Base-by-base conservation (phyloP, 2,329 filamentous ascomycete genomes). In the Calonectria fujianensis region DNA sequence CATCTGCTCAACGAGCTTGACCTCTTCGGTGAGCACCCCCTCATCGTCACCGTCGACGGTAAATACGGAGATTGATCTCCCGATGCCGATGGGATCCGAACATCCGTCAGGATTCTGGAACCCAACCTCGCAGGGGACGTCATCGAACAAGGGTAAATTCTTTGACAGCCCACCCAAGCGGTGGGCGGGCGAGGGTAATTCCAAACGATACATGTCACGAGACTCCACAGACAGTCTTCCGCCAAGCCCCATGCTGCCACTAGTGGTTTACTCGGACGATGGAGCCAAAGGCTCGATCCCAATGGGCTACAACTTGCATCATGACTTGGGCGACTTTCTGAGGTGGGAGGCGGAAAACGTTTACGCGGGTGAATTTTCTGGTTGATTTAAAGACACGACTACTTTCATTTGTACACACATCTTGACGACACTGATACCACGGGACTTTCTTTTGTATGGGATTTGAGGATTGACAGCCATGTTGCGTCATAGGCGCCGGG, bases 241-340 rank as follows among this genome's bases (percentile, higher is more conserved):
- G 50, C 88, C 88, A 77, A 90, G 88, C 77, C 89, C 80, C n/a
- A 81, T 89, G 61, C 88, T 89, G 87, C 83, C 86, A 14, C 80
- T 85, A 35, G 83, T 90, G 27, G 85, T 89, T 50, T 84, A 85
- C 52, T 85, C 84, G n/a, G 83, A 85, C 69, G 67, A 63, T 52
- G 80, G 77, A 80, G 76, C 82, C 52, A 73, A 76, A 35, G 78
- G 80, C 45, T 75, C 81, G 32, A 87, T 90, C 69, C 89, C 90
- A 0, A 92, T 93, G 91, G 90, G 90, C 0, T 92, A 89, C 79
- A 93, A 93, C 76, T 84, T 93, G 3, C 87, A 88, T 14, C 89
- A 91, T 75, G 91, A 92, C 79, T 80, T 92, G 50, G 89, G 89
- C 1, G 90, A 92, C 74, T 92, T 91, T 77, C 79, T 93, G 63